Base-by-base conservation (phyloP, 306 rosid species). In the Rosa persica region DNA sequence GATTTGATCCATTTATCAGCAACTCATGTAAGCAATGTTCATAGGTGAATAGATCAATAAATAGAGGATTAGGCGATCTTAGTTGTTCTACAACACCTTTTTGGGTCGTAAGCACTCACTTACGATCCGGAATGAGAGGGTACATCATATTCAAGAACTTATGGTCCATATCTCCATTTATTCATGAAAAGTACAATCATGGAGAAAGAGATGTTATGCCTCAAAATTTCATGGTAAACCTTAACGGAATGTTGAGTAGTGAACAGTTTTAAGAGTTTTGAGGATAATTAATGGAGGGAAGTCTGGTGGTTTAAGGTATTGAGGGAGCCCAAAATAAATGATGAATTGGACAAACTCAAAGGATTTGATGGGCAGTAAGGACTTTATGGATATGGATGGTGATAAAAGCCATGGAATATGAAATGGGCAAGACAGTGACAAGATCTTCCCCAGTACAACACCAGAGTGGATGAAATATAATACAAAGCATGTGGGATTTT, bases 371-470 rank as follows among this genome's bases (percentile, higher is more conserved):
- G 77, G 80, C 76, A 65, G 44, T 4, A 25, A 75, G 44, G 38
- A 75, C 43, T 44, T 12, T 51, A 43, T 75, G 68, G 43, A 72
- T 39, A 66, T 47, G 82, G 71, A 74, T 43, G 78, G 68, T 60
- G 83, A 79, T 67, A 73, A 79, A 86, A 77, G 83, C 81, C 74
- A 20, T 10, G 13, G 90, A 86, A 91, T 80, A 74, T 83, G 86
- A 75, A 68, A 76, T 74, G 73, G 57, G 70, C 73, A 84, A 79
- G 85, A 83, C 82, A 69, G 70, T 81, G 87, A 86, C 89, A 85
- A 46, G 87, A 76, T 83, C 81, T 69, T 88, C 57, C 74, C 71
- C 76, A 44, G 80, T 72, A 75, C 73, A 81, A 79, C 68, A 81
- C 66, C 57, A 65, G 74, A 76, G 57, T 78, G 61, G 77, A 78